Percentiles rank a stretch among this genome's conserved stretches.
These are phyloP conservation scores for Aspergillus diversus DNA, from an alignment of 495 filamentous ascomycete species.

Conservation along the genomic window DNA sequence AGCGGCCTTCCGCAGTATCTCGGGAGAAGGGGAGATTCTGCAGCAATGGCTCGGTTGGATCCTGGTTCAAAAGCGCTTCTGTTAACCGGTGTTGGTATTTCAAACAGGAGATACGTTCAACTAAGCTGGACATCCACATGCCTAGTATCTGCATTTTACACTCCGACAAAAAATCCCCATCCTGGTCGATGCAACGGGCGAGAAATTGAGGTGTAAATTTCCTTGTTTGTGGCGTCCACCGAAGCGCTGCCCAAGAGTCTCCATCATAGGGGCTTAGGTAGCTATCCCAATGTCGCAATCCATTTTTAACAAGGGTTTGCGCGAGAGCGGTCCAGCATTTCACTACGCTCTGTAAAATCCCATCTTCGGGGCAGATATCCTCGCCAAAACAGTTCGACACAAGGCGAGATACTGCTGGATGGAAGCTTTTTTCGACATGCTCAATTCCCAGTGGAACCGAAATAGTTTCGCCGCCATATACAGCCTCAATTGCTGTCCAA, in stretches of 20 bases:
- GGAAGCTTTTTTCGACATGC: constrained; percentile 48
- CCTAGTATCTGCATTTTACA: constrained; percentile 54
- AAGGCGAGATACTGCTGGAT: constrained; percentile 57
- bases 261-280: constrained; percentile 60
- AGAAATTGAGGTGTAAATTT: constrained; percentile 67
- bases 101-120: constrained; percentile 66
- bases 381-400: constrained; percentile 72
- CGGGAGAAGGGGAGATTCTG: constrained; percentile 65
- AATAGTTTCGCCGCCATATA: constrained; percentile 41
- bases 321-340: constrained; percentile 65
- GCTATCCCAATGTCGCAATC: constrained; percentile 55
- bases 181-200: constrained; percentile 56
- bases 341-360: constrained; percentile 56
- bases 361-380: constrained; percentile 61
- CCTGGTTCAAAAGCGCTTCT: constrained; percentile 55
- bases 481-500: constrained; percentile 59
- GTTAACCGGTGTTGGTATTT: constrained; percentile 71
- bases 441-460: constrained; percentile 30
- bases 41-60: constrained; percentile 52
- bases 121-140: constrained; percentile 64
- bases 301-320: constrained; percentile 48
- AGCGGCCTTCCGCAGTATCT: constrained; percentile 40
- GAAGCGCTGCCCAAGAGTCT: constrained; percentile 65
- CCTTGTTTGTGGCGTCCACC: constrained; percentile 64
- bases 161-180: constrained; percentile 42